These are phyloP conservation scores for Plasmodium cynomolgi DNA, from an alignment of 169 alveolate species.

Conservation along the genomic window DNA sequence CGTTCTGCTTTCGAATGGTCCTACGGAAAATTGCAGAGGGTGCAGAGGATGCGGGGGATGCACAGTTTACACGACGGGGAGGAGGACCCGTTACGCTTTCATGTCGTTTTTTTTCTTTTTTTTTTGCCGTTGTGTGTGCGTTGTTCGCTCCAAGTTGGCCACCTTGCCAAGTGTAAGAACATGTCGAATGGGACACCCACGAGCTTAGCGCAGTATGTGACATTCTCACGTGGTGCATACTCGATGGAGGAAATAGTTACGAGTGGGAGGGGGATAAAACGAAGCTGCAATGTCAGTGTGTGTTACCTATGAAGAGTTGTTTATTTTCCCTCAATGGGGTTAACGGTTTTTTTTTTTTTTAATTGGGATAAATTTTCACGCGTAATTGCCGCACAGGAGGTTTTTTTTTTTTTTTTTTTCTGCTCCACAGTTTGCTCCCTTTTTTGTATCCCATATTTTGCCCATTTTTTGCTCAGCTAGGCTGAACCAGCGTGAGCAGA, in stretches of 20 bases:
- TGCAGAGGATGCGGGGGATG: too few relatives aligned
- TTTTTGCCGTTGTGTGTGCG: not conserved
- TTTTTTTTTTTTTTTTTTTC: not conserved
- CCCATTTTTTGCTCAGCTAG: not conserved
- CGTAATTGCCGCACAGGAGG: not conserved
- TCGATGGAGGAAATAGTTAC: not conserved
- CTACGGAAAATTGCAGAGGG: not conserved
- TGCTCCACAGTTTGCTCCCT: not conserved
- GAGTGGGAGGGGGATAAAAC: not conserved
- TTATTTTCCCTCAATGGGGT: not conserved
- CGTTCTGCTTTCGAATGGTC: not conserved
- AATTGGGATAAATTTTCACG: not conserved
- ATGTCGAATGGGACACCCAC: not conserved
- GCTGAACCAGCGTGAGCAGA: not conserved
- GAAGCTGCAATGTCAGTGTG: not conserved
- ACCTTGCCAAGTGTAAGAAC: not conserved
- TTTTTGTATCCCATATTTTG: not conserved
- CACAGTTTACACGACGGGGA: not conserved
- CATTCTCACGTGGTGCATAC: not conserved
- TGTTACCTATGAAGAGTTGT: not conserved
- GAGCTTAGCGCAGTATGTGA: not conserved
- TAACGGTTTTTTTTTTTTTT: not conserved
- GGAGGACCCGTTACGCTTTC: not conserved
- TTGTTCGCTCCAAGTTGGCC: not conserved
- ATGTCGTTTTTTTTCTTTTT: not conserved